phyloP scores from a whole-genome alignment of 306 rosid species.

The Amphicarpaea edgeworthii region DNA sequence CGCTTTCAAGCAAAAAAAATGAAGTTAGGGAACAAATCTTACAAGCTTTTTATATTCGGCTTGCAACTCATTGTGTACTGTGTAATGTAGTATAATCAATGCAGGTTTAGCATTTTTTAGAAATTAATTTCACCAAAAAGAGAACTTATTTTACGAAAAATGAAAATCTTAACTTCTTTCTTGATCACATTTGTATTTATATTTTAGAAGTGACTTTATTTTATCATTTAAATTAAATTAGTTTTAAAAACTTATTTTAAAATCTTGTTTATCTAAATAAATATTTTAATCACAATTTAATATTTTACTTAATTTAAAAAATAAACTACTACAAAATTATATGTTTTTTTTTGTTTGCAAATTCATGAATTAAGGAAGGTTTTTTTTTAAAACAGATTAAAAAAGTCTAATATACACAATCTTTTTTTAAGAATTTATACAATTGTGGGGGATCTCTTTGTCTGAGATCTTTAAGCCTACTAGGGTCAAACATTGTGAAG shows the following conservation, averaged over 20 bases:
- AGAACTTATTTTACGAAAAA: background rate
- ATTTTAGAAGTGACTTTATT: background rate
- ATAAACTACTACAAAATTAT: no score
- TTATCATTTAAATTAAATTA: background rate
- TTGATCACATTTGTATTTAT: background rate
- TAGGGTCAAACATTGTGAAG: no score
- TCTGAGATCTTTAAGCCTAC: background rate
- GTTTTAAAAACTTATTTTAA: background rate
- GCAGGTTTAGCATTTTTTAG: background rate
- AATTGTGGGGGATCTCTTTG: no score
- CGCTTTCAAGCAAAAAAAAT: slow-evolving; percentile 25
- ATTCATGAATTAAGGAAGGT: background rate
- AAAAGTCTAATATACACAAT: no score
- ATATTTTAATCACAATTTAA: background rate
- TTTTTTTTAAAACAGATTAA: no score
- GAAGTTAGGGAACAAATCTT: slow-evolving; percentile 26
- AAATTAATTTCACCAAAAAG: background rate
- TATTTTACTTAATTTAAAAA: no score
- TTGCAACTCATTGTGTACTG: background rate
- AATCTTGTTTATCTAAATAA: background rate
- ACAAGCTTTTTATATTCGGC: background rate
- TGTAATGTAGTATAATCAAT: background rate
- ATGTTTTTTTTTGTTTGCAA: no score
- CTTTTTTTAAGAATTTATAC: no score
- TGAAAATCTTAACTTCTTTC: background rate